Evolutionary conservation across 1,284 basidiomycete genomes (phyloP).

Genomic region (Xerocomus nothofagi): DNA sequence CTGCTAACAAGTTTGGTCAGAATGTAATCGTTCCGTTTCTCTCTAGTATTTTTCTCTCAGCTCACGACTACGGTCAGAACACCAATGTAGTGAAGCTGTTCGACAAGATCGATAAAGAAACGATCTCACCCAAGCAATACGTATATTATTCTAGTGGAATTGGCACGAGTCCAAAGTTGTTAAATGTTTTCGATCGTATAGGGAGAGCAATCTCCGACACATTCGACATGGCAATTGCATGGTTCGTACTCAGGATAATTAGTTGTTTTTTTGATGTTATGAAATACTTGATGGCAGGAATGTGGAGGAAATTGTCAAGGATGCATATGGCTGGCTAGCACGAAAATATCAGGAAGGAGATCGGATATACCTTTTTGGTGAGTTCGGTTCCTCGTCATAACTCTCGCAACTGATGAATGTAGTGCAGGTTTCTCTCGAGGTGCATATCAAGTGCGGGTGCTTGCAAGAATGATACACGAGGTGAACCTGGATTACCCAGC

Average conservation of each 20-base stretch:
- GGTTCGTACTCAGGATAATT: slow-evolving; percentile 14
- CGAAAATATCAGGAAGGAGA: slow-evolving; percentile 40
- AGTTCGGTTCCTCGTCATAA: neutral
- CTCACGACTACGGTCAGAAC: slow-evolving; percentile 29
- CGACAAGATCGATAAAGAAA: slow-evolving; percentile 24
- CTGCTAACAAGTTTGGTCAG: slow-evolving; percentile 31
- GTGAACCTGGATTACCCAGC: slow-evolving; percentile 18
- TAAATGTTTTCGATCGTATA: slow-evolving; percentile 21
- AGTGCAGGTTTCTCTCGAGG: slow-evolving; percentile 45
- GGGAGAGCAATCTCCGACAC: slow-evolving; percentile 19
- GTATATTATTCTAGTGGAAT: slow-evolving; percentile 42
- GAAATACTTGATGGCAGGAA: slow-evolving; percentile 13
- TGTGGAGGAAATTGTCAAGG: slow-evolving; percentile 31
- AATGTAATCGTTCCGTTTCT: slow-evolving; percentile 17
- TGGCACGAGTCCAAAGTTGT: slow-evolving; percentile 34
- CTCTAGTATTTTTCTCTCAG: neutral
- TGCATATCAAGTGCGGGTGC: slow-evolving; percentile 44
- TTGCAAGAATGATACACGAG: slow-evolving; percentile 44
- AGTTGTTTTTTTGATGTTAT: neutral
- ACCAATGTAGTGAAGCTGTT: slow-evolving; percentile 40
- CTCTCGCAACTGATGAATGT: neutral
- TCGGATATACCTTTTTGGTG: slow-evolving; percentile 45
- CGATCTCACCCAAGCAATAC: slow-evolving; percentile 21
- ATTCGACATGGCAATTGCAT: slow-evolving; percentile 31
- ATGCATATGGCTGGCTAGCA: slow-evolving; percentile 44